A percentile compares a stretch with the other conserved stretches of the same genome.
Conservation (phyloP, 2,329 filamentous ascomycete genomes). For the Nemania diffusa region DNA sequence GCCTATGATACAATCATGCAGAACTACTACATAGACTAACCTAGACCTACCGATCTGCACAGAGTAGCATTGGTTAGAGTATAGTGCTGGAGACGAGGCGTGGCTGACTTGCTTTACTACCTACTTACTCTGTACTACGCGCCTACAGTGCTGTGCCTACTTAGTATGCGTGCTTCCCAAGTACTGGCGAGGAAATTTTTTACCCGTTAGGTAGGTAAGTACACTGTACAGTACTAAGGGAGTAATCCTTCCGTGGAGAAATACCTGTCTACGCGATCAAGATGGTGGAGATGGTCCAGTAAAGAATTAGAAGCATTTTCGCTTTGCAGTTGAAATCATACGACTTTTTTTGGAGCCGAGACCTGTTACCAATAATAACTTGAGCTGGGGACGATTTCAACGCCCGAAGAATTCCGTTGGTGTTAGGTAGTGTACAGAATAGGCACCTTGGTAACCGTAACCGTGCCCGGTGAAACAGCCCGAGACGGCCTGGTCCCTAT, state of each 20-base stretch:
- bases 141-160: neutral
- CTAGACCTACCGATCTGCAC: neutral
- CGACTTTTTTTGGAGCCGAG: conserved; percentile 37
- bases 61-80: neutral
- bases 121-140: neutral
- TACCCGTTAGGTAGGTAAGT: neutral
- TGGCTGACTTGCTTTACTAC: conserved; percentile 1
- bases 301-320: conserved; percentile 26
- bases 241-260: neutral
- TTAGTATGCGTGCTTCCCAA: no score
- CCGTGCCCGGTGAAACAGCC: neutral
- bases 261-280: neutral
- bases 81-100: conserved; percentile 17
- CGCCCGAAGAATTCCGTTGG: conserved; percentile 30
- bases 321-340: conserved; percentile 33
- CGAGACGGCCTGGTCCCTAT: conserved; percentile 1
- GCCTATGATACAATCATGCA: conserved; percentile 21
- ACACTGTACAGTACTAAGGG: conserved; percentile 4
- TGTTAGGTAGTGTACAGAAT: neutral
- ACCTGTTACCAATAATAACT: conserved; percentile 28
- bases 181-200: conserved; percentile 16
- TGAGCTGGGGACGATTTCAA: conserved; percentile 14
- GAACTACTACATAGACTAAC: neutral
- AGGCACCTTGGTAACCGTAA: neutral
- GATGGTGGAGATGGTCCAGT: conserved; percentile 28